Evolutionary conservation across 2,329 filamentous ascomycete species (phyloP).

Genomic region (Uncinocarpus reesii): DNA sequence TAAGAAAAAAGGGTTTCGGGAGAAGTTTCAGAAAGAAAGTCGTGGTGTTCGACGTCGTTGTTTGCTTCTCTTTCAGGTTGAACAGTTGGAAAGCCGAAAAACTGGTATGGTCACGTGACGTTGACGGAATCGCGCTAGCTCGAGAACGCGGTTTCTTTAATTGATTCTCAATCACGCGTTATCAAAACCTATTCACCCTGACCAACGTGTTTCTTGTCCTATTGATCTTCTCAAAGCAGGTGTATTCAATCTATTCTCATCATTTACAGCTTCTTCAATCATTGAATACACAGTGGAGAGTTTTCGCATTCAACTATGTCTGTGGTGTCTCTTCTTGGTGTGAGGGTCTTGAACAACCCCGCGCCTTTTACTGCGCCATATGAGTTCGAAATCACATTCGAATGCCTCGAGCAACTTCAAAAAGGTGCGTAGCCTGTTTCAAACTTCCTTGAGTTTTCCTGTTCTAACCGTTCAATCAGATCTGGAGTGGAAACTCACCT

Average conservation of each 20-base stretch:
- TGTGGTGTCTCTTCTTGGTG: slow-evolving; percentile 87
- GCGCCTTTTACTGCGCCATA: slow-evolving; percentile 87
- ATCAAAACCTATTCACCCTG: neutral
- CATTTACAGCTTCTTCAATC: neutral
- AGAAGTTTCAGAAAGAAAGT: neutral
- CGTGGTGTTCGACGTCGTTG: slow-evolving; percentile 1
- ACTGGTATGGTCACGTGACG: slow-evolving; percentile 2
- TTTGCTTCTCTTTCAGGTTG: neutral
- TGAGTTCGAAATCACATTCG: slow-evolving; percentile 97
- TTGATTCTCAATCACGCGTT: slow-evolving; percentile 7
- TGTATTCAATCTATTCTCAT: neutral
- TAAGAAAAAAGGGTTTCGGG: neutral
- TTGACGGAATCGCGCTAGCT: slow-evolving; percentile 2
- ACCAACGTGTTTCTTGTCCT: neutral
- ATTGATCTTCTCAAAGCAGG: neutral
- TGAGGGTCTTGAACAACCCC: slow-evolving; percentile 95
- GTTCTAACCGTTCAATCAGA: slow-evolving; percentile 45
- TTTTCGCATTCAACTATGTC: slow-evolving; percentile 54
- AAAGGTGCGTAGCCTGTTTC: slow-evolving; percentile 52
- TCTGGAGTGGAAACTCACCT: slow-evolving; percentile 98
- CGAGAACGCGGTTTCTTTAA: neutral
- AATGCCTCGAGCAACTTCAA: slow-evolving; percentile 87
- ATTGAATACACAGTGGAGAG: too few species aligned
- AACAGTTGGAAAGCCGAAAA: neutral
- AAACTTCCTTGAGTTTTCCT: slow-evolving; percentile 15